Percentiles rank a stretch among this genome's conserved stretches.
phyloP scores from a whole-genome alignment of 2,329 filamentous ascomycete species.

The Pseudogymnoascus sp. region DNA sequence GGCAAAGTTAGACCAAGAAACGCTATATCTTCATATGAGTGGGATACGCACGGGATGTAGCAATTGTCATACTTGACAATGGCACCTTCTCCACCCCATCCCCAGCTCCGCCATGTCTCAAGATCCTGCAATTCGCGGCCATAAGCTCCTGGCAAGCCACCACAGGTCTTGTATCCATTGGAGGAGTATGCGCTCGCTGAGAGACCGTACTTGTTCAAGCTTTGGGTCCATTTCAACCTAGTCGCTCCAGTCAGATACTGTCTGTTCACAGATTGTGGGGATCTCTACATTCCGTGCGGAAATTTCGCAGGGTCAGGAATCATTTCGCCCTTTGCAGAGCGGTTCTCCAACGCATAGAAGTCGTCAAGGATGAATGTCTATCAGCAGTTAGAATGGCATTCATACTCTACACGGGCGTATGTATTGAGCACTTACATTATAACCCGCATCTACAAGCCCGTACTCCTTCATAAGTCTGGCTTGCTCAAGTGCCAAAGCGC shows the following conservation, averaged over 20 bases:
- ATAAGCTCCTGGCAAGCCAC: conserved; percentile 20
- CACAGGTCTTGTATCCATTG: conserved; percentile 16
- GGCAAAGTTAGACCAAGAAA: background rate
- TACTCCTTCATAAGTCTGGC: background rate
- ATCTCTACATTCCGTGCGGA: background rate
- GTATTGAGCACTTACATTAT: background rate
- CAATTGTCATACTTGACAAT: conserved; percentile 25
- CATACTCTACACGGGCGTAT: background rate
- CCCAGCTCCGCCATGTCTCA: conserved; percentile 19
- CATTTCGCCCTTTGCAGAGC: background rate
- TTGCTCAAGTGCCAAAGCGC: background rate
- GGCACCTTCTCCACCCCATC: conserved; percentile 11
- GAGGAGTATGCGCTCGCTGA: background rate
- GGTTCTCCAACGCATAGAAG: conserved; percentile 1
- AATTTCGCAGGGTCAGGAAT: background rate
- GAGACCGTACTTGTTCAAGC: background rate
- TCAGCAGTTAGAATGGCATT: background rate
- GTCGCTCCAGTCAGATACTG: background rate
- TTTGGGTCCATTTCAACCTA: background rate
- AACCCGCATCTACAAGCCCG: conserved; percentile 4
- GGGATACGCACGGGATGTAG: conserved; percentile 18
- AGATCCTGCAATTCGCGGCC: conserved; percentile 20
- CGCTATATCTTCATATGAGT: background rate
- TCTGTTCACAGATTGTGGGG: background rate
- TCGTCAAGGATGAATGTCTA: background rate